Base-by-base conservation (phyloP, 1,139 yeast species). In the Saccharomyces pastorianus region DNA sequence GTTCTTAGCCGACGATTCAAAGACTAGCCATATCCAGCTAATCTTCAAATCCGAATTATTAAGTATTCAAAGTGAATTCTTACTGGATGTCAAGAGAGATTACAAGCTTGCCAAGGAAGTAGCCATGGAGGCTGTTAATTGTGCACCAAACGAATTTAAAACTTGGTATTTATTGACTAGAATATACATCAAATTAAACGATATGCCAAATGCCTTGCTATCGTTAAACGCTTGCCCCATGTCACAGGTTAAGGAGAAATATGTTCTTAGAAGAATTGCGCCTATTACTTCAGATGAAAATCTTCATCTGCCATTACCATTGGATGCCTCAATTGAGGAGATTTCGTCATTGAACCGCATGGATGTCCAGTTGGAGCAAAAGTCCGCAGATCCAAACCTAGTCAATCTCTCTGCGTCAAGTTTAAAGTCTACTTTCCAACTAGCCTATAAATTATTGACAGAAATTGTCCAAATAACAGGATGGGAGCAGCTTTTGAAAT, bases 191-290 rank as follows among this genome's bases (percentile, higher is more conserved):
- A 80, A 82, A 56, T 73, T 80, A 59, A 88, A 84, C 53, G 95
- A 93, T 69, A 86, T 83, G 66, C 93, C 87, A 65, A 85, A 85
- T 66, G 96, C 98, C 0, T 77, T 95, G 55, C 73, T 91, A 56
- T 84, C 96, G 0, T 77, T 93, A 61, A 93, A 93, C 67, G 87
- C 97, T 2, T 88, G 97, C 64, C 99, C 99, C 17, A 90, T 93
- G 96, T 86, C 91, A 62, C 82, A 95, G 1, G 83, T 83, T 62
- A 84, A 83, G 64, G 95, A 88, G 58, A 81, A 82, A 76, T 95
- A 72, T 81, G 90, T 76, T 71, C 64, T 73, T 56, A 70, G 70
- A 54, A 65, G 78, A 58, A 67, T 72, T 6, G 69, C 69, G 1
- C 65, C 70, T 29, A 81, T 66, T 49, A 65, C 66, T 27, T 58